Conservation (phyloP, 495 filamentous ascomycete genomes). For the Talaromyces adpressus region DNA sequence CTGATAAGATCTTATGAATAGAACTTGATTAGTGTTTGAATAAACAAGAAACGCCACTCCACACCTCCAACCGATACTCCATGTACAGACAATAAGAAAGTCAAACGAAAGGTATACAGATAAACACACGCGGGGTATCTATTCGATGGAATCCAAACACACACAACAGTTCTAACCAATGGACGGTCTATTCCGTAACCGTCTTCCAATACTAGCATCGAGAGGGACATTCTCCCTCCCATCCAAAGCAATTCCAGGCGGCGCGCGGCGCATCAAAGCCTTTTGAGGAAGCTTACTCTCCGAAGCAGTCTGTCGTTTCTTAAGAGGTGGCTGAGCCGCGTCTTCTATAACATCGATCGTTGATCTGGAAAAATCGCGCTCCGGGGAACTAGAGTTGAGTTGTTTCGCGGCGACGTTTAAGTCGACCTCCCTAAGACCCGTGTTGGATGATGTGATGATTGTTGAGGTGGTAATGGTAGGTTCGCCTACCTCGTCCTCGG, state of each 20-base stretch:
- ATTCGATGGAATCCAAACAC: neutral
- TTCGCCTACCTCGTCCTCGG: constrained; percentile 34
- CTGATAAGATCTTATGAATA: neutral
- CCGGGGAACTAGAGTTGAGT: constrained; percentile 19
- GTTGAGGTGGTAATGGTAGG: constrained; percentile 27
- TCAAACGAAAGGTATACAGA: neutral
- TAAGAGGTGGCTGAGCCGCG: constrained; percentile 41
- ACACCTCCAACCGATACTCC: neutral
- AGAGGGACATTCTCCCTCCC: constrained; percentile 56
- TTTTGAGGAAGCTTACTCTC: constrained; percentile 38
- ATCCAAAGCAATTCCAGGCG: constrained; percentile 34
- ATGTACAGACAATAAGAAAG: neutral
- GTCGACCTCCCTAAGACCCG: constrained; percentile 49
- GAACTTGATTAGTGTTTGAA: neutral
- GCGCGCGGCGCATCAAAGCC: constrained; percentile 35
- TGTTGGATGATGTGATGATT: constrained; percentile 32
- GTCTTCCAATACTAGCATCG: constrained; percentile 17
- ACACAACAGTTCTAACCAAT: constrained; percentile 1
- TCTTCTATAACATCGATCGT: constrained; percentile 24
- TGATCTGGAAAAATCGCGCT: constrained; percentile 8
- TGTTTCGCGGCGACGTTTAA: constrained; percentile 39
- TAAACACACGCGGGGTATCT: constrained; percentile 1
- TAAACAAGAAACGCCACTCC: neutral
- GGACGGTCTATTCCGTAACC: constrained; percentile 22
- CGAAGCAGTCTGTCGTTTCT: constrained; percentile 37